Evolutionary conservation across 768 basidiomycete species (phyloP).

Genomic region (Ephemerocybe angulata): DNA sequence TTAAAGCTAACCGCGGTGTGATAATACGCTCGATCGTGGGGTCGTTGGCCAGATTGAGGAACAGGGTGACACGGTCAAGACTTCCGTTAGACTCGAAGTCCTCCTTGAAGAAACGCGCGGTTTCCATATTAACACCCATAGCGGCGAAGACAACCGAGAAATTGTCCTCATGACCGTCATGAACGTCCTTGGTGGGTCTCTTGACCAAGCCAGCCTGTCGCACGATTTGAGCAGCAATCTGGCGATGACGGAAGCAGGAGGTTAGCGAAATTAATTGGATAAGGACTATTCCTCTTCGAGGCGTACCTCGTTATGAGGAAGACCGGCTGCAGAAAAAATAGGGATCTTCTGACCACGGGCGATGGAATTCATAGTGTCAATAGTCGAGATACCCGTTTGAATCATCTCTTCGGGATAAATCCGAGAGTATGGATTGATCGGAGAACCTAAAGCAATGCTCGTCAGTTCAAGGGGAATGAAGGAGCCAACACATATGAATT

Average conservation of each 20-base stretch:
- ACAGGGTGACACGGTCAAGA: constrained; percentile 94
- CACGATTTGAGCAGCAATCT: constrained; percentile 99
- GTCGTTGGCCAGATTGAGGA: constrained; percentile 98
- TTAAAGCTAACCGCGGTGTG: constrained; percentile 95
- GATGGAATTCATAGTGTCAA: constrained; percentile 97
- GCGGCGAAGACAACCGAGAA: constrained; percentile 99
- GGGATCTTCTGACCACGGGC: constrained; percentile 99
- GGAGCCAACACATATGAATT: constrained; percentile 21
- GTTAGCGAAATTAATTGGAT: constrained; percentile 3
- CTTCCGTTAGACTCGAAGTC: constrained; percentile 99
- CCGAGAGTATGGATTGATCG: constrained; percentile 96
- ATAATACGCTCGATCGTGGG: constrained; percentile 99
- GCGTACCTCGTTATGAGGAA: constrained; percentile 95
- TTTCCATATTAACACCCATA: constrained; percentile 99
- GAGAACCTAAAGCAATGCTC: constrained; percentile 64
- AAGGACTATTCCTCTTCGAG: neutral
- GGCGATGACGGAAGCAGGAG: constrained; percentile 1
- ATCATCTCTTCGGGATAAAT: constrained; percentile 99
- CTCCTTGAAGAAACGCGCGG: constrained; percentile 98
- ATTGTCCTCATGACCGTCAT: constrained; percentile 99
- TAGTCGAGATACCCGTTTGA: constrained; percentile 98
- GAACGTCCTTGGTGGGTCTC: constrained; percentile 93
- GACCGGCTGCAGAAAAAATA: constrained; percentile 97
- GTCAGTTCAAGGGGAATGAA: neutral
- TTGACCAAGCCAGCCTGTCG: constrained; percentile 98